Base-by-base conservation (phyloP, 2,329 filamentous ascomycete species). In the Fusarium chlamydosporum region DNA sequence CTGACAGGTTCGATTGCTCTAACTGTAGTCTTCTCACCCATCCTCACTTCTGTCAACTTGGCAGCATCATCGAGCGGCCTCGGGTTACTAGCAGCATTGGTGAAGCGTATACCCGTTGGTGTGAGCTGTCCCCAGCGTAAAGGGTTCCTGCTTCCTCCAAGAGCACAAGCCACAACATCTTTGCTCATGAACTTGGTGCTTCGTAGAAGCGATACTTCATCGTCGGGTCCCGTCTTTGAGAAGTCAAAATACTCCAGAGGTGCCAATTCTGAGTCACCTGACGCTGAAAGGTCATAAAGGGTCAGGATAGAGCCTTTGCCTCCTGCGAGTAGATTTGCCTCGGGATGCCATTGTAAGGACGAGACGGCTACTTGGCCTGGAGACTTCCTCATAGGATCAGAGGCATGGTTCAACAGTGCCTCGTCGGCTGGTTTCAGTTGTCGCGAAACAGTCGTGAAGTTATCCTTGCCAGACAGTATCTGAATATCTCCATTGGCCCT, bases 401-500 rank as follows among this genome's bases (percentile, higher is more conserved):
- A 62, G 6, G 58, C 56, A 33, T 62, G 59, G 10, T 46, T 58
- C 1, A 52, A 46, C 0, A 58, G 35, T 11, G 61, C 35, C 1
- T 59, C 53, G 12, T 70, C 62, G 12, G 65, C 58, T 29, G 68
- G 59, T 2, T 61, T 56, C 20, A 73, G 74, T 50, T 63, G 72
- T 54, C 62, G 69, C 68, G 71, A 56, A 18, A 75, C 74, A 56
- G 67, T 74, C 33, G 59, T 64, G 43, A 76, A 78, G 41, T 68
- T 76, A 34, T 77, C 74, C 1, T 77, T 71, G 26, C 76, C 76
- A 4, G 82, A 82, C 8, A 85, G 63, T 4, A 87, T 70, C 9
- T 81, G 76, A 7, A 88, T 71, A 18, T 83, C 76, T 2, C 86
- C 85, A 64, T 83, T 85, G 1, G 85, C 83, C 34, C 85, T 79